A percentile compares a stretch with the other conserved stretches of the same genome.
These are phyloP conservation scores for Stereum hirsutum DNA, from an alignment of 1,284 basidiomycete species.

Conservation along the genomic window DNA sequence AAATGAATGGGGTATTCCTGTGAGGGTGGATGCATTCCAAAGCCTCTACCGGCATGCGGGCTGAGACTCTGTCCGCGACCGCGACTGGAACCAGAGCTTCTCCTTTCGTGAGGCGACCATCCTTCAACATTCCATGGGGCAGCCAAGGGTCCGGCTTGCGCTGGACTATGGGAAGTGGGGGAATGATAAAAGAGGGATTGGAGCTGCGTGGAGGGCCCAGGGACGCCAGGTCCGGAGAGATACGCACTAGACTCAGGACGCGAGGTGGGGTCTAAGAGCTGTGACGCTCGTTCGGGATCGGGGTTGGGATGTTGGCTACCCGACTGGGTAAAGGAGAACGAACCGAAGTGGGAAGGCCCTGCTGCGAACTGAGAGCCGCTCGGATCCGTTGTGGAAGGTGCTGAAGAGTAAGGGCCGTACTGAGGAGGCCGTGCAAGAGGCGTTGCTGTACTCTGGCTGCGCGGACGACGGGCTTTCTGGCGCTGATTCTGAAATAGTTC, in stretches of 20 bases:
- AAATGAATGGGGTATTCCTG: constrained; percentile 12
- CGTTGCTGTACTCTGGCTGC: constrained; percentile 30
- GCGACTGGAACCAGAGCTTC: background rate
- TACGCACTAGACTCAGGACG: background rate
- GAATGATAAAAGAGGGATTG: constrained; percentile 3
- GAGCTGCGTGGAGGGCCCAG: constrained; percentile 5
- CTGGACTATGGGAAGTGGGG: background rate
- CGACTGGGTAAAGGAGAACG: no score
- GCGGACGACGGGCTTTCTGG: constrained; percentile 70
- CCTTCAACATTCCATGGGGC: background rate
- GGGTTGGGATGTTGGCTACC: no score
- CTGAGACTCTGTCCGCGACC: background rate
- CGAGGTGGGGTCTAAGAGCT: no score
- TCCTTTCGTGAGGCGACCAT: background rate
- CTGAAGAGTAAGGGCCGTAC: constrained; percentile 40
- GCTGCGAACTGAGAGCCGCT: background rate
- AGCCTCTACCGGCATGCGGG: background rate
- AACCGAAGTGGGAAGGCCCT: no score
- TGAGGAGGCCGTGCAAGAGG: constrained; percentile 40
- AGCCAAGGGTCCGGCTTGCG: background rate
- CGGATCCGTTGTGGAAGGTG: constrained; percentile 10
- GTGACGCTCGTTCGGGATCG: no score
- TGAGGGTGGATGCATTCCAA: constrained; percentile 1
- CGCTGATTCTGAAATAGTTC: constrained; percentile 54
- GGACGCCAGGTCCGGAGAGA: constrained; percentile 12